Evolutionary conservation across 2,329 filamentous ascomycete genomes (phyloP), one percentile per base, ranked within the genome.

Genomic region (Colletotrichum orbiculare): DNA sequence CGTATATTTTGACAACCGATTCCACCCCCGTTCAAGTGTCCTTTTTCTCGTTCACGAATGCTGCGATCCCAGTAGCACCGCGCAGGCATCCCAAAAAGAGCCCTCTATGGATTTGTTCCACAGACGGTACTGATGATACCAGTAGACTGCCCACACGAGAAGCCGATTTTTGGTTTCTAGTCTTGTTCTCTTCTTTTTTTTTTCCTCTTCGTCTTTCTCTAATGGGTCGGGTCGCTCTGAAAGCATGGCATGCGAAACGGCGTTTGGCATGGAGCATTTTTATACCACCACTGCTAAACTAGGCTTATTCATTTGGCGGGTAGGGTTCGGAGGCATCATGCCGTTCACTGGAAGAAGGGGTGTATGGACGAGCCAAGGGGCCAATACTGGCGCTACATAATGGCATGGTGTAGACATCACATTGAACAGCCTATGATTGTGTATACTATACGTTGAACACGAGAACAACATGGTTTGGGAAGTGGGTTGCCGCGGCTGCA

Each of bases 251-350:
- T 68, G 65, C 65, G 63, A 46, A 59, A 66, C 45, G 67, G 67
- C 67, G 67, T 68, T 66, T 57, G 67, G 60, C 67, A 69, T 68
- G 57, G 62, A 66, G 65, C 61, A 68, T 68, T 62, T 25, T 68
- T 69, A 69, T 67, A 67, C 67, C 65, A 59, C 52, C 42, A 60
- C 42, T 34, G 49, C 54, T 48, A 47, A 54, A 35, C 25, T 25
- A 25, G 25, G 25, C 4, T 64, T 65, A 65, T n/a, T 39, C 54
- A 57, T 54, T 50, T 45, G 52, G 52, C 47, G 59, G 58, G 54
- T 46, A 56, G 52, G 52, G 54, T 41, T 54, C 43, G 47, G 64
- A 17, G 35, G 54, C 34, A 47, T 48, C 25, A 35, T 50, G 45
- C 49, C 41, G 60, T 37, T 8, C 43, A 49, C 48, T 46, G 42